A percentile compares a stretch with the other conserved stretches of the same genome.
phyloP scores from a whole-genome alignment of 306 rosid species.

The Lagenaria siceraria region DNA sequence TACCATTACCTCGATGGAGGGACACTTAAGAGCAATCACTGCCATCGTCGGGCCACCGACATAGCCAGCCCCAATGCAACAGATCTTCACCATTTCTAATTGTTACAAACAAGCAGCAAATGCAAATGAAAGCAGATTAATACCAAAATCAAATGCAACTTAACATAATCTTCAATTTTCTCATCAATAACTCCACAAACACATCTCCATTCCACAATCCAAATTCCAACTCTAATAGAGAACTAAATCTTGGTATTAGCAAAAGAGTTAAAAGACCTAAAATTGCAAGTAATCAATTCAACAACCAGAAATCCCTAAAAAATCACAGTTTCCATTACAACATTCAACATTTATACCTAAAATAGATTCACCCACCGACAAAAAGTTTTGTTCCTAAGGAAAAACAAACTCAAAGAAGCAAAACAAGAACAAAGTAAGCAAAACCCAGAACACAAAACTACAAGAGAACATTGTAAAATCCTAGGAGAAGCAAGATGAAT shows the following conservation, averaged over 20 bases:
- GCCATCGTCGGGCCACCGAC: conserved; percentile 99
- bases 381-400: neutral
- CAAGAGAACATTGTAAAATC: neutral
- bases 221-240: neutral
- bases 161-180: neutral
- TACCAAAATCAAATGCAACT: neutral
- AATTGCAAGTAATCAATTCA: neutral
- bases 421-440: neutral
- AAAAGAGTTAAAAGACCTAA: neutral
- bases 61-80: conserved; percentile 93
- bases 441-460: conserved; percentile 1
- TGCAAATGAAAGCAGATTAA: neutral
- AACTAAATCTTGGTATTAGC: neutral
- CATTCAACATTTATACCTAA: neutral
- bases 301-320: neutral
- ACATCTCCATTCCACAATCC: neutral
- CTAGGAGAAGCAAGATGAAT: neutral
- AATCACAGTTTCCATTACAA: neutral
- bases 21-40: conserved; percentile 65
- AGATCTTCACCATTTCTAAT: conserved; percentile 78
- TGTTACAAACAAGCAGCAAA: neutral
- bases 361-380: conserved; percentile 2
- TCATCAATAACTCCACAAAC: neutral
- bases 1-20: conserved; percentile 41
- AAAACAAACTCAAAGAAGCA: neutral